Base-by-base conservation (phyloP, 495 filamentous ascomycete genomes). In the Talaromyces proteolyticus region DNA sequence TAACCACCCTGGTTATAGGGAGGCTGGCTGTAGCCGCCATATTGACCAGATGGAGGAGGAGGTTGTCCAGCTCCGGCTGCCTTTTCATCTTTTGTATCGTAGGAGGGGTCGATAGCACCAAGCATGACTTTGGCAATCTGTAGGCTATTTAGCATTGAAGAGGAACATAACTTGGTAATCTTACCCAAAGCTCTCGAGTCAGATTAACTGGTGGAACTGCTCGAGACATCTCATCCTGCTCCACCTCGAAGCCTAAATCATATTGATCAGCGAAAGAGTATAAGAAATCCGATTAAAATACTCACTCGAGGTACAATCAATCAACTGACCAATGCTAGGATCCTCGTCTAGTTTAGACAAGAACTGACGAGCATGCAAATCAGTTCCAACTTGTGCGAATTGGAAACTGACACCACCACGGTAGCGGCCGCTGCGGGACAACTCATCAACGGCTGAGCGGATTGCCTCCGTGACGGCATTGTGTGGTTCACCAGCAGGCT, bases 261-360 rank as follows among this genome's bases (percentile, higher is more conserved):
- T 4, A 34, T n/a, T n/a, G n/a, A n/a, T 52, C 29, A 45, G 34
- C 11, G 51, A 51, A 47, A 62, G 42, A 63, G 53, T 66, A 44
- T 12, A 26, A 6, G 18, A 14, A 47, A 14, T 14, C n/a, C 39
- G 22, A 19, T 11, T 17, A 14, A 20, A 25, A 25, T 54, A 73
- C 78, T 68, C 72, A 87, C 84, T 87, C 3, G 84, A 87, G 26
- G 85, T 88, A 66, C 84, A 88, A 57, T 88, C 85, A 44, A 88
- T 76, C 60, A 86, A 58, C 6, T 61, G 53, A 19, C 85, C 85
- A 57, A 88, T 75, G 16, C 61, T 56, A 20, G 81, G 80, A 52
- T 88, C 82, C 42, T 76, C 75, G 55, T 88, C 85, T 12, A 88
- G 68, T 42, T 73, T 72, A 7, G 62, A 61, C 21, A 88, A 66